Percentiles rank a stretch among this genome's conserved stretches.
Conservation (phyloP, 2,329 filamentous ascomycete species). For the Diaporthe sp. region DNA sequence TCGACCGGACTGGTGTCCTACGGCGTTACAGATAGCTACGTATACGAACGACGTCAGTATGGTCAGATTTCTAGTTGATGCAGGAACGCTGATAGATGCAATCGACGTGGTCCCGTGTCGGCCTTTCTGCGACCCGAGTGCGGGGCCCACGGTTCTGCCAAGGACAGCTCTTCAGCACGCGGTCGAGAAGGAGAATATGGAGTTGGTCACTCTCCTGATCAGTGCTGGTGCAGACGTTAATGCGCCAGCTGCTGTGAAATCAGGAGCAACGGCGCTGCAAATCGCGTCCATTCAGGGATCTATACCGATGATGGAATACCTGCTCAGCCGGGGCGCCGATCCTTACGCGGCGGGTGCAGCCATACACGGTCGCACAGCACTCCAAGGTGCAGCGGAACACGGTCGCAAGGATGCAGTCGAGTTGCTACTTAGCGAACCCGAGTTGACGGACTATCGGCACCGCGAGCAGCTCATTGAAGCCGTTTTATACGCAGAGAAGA, state of each 20-base stretch:
- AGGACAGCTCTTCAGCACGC: not conserved
- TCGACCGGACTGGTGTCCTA: not conserved
- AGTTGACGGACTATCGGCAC: not conserved
- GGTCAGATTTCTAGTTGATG: not conserved
- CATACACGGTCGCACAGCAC: not conserved
- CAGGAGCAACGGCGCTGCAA: not conserved
- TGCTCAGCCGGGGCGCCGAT: not conserved
- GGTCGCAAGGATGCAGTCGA: not conserved
- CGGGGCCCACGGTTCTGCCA: too few relatives aligned
- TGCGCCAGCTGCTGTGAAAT: not conserved
- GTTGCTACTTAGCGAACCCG: not conserved
- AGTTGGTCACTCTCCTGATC: not conserved
- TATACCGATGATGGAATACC: not conserved
- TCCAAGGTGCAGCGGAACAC: not conserved
- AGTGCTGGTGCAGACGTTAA: not conserved
- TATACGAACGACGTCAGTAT: rapidly evolving
- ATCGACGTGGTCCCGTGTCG: not conserved
- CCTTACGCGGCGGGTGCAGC: not conserved
- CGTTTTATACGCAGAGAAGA: not conserved
- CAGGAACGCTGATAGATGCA: not conserved
- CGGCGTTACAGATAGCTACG: not conserved
- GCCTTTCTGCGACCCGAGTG: not conserved
- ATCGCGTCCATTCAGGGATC: not conserved
- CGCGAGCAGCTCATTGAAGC: not conserved
- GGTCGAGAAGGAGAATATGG: not conserved